Percentiles rank a stretch among this genome's conserved stretches.
Evolutionary conservation across 306 rosid species (phyloP).

Genomic region (Abrus precatorius): DNA sequence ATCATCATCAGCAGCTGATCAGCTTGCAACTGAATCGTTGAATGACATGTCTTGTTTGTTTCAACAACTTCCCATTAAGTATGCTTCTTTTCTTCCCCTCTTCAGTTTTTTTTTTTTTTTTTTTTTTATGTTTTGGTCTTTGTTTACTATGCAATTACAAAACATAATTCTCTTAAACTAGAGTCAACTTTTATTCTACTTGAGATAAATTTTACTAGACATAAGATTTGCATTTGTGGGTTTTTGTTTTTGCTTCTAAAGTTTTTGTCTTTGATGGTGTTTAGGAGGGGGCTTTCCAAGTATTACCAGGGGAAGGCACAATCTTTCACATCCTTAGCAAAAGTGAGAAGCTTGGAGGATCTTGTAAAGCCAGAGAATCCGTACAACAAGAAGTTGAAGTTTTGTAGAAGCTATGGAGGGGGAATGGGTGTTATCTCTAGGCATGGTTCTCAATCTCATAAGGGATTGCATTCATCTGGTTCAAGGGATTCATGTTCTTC

Average conservation of each 20-base stretch:
- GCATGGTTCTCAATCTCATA: background rate
- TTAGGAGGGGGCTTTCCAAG: conserved; percentile 61
- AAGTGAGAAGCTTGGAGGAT: conserved; percentile 56
- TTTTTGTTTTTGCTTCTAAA: background rate
- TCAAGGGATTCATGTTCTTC: conserved; percentile 9
- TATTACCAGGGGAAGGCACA: conserved; percentile 57
- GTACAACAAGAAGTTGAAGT: conserved; percentile 46
- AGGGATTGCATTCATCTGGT: too few species aligned
- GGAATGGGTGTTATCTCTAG: conserved; percentile 35
- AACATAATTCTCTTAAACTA: too few species aligned
- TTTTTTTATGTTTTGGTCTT: too few species aligned
- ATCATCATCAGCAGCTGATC: conserved; percentile 34
- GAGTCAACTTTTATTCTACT: too few species aligned
- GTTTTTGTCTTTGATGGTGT: background rate
- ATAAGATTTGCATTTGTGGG: too few species aligned
- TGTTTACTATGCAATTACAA: too few species aligned
- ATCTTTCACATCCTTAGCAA: conserved; percentile 56
- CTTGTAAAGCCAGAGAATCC: conserved; percentile 53
- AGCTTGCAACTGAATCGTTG: conserved; percentile 37
- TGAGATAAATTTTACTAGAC: too few species aligned
- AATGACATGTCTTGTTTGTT: conserved; percentile 56
- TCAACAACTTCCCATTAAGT: conserved; percentile 59
- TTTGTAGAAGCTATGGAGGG: conserved; percentile 50
- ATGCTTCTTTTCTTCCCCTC: background rate
- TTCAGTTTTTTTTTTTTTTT: background rate